Evolutionary conservation across 2,329 filamentous ascomycete genomes (phyloP).

Genomic region (Rutstroemia sp.): DNA sequence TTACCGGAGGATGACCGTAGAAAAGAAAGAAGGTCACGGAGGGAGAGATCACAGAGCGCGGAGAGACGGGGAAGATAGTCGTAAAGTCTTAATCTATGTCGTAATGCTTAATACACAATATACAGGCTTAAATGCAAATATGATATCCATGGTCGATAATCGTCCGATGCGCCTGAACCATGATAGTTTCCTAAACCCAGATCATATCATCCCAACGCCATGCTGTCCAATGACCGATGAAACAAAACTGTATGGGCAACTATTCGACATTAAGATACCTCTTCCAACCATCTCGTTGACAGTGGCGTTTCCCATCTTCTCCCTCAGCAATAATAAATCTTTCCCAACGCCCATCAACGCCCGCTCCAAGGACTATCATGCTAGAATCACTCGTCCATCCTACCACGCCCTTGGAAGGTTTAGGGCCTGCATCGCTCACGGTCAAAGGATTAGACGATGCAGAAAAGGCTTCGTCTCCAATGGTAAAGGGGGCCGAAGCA

Average conservation of each 20-base stretch:
- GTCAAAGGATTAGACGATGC: constrained; percentile 46
- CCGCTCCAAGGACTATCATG: constrained; percentile 71
- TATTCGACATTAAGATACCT: constrained; percentile 51
- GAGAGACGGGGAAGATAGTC: constrained; percentile 11
- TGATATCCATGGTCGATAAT: neutral
- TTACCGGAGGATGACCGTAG: constrained; percentile 7
- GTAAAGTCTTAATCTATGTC: neutral
- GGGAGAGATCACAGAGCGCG: constrained; percentile 4
- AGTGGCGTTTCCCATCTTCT: constrained; percentile 58
- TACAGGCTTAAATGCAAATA: neutral
- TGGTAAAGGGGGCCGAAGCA: constrained; percentile 71
- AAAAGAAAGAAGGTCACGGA: constrained; percentile 1
- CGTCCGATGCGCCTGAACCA: neutral
- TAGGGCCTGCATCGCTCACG: constrained; percentile 33
- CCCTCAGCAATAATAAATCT: constrained; percentile 68
- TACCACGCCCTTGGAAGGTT: constrained; percentile 73
- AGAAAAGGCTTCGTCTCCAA: constrained; percentile 66
- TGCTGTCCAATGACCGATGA: neutral
- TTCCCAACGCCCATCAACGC: constrained; percentile 78
- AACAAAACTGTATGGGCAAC: neutral
- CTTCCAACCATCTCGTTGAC: constrained; percentile 74
- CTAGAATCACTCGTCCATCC: constrained; percentile 75
- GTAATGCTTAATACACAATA: neutral
- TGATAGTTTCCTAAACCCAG: neutral
- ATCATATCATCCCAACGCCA: neutral